Evolutionary conservation across 768 basidiomycete species (phyloP), one percentile per base, ranked within the genome.

Genomic region (Lactarius hengduanensis): DNA sequence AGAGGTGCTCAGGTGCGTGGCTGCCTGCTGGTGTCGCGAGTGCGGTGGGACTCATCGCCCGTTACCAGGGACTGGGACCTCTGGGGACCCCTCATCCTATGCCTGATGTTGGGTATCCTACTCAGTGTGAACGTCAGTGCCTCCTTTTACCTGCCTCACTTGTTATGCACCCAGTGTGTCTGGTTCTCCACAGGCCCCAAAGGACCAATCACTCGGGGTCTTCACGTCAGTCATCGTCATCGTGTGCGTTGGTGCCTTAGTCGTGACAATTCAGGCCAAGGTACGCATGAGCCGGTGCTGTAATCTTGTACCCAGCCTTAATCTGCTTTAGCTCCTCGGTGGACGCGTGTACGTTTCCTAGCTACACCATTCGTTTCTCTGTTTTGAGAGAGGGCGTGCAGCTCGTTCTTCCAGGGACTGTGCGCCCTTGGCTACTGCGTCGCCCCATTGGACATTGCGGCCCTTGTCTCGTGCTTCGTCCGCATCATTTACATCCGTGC

Each of bases 181-280:
- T 47, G 41, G 47, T 36, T 32, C n/a, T 57, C 47, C 63, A 18
- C 71, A 96, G 95, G 93, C 96, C 3, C 91, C 96, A 7, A 76
- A 85, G 30, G 81, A 82, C 13, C 96, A 98, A 74, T 86, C 93
- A 0, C 82, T 98, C 16, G 89, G 88, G 13, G 87, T 96, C 47
- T 98, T 98, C 78, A 96, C 96, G 0, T 89, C 88, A 64, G 94
- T 97, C n/a, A 86, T 98, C 53, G 94, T 91, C 20, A 90, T 98
- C 62, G 90, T 96, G 65, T 94, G 93, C 4, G 73, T 97, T 15
- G 96, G 96, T 5, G 94, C 95, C 16, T 80, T 97, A 36, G 84
- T 90, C 0, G 94, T 98, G 9, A 98, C 96, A 0, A 80, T 98
- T n/a, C 96, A 98, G 77, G 93, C 96, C 18, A 98, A 98, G 82